Conservation (phyloP, 1,139 yeast species). For the Arxiozyma slooffiae region DNA sequence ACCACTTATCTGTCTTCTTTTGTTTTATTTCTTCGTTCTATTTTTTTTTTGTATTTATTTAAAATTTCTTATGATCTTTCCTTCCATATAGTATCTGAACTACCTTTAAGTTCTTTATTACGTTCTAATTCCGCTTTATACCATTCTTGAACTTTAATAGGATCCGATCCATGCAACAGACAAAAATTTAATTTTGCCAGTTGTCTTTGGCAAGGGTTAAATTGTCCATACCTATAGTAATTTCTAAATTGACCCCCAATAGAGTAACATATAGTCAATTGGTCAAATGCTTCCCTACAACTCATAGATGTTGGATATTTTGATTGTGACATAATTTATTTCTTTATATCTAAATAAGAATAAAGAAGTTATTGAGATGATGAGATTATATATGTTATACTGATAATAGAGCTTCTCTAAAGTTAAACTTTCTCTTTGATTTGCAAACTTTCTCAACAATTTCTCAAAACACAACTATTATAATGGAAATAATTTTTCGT, state of each 20-base stretch:
- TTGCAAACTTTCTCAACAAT: not conserved
- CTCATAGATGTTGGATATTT: constrained; percentile 42
- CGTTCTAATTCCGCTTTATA: constrained; percentile 50
- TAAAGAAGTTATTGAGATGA: not conserved
- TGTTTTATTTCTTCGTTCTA: not conserved
- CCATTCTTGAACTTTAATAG: constrained; percentile 56
- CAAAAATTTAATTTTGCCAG: constrained; percentile 77
- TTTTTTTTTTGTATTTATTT: too few relatives aligned
- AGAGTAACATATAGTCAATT: constrained; percentile 74
- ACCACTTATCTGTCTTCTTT: not conserved
- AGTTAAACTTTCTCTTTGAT: too few relatives aligned
- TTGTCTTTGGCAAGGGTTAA: constrained; percentile 60
- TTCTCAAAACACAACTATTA: not conserved
- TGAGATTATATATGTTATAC: not conserved
- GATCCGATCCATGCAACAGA: constrained; percentile 43
- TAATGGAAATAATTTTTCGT: too few relatives aligned
- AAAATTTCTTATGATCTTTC: constrained; percentile 15
- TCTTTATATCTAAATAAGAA: not conserved
- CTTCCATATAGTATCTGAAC: constrained; percentile 79
- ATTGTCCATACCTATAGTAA: constrained; percentile 72
- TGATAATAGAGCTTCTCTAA: not conserved
- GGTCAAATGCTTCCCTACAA: constrained; percentile 78
- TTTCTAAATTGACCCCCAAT: constrained; percentile 80
- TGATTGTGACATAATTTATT: not conserved
- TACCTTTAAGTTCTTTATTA: constrained; percentile 53